phyloP scores from a whole-genome alignment of 1,284 basidiomycete genomes.

The Mycena sp. region DNA sequence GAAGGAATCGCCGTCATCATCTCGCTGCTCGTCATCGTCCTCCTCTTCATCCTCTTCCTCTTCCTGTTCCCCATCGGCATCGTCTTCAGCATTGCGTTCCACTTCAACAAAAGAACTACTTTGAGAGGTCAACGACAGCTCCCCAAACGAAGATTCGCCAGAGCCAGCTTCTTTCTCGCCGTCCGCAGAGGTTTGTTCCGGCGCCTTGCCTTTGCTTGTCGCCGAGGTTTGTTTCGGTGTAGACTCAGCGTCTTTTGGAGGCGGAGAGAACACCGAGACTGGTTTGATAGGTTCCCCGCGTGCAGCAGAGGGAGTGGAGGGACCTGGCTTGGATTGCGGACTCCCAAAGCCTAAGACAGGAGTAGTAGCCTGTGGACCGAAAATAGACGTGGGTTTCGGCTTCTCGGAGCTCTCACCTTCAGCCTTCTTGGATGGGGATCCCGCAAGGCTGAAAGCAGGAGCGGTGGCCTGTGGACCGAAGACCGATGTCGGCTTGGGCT shows the following conservation, averaged over 20 bases:
- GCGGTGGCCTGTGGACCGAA: too few species aligned
- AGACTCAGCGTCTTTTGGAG: conserved; percentile 21
- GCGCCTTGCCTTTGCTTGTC: conserved; percentile 5
- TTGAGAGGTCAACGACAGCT: conserved; percentile 44
- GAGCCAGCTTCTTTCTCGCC: conserved; percentile 19
- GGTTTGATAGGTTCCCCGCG: conserved; percentile 18
- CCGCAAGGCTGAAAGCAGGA: not conserved
- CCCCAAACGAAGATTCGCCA: conserved; percentile 42
- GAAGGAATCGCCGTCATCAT: conserved; percentile 41
- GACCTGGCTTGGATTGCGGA: not conserved
- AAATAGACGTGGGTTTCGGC: conserved; percentile 8
- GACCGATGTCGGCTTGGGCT: not conserved
- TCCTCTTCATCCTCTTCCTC: conserved; percentile 34
- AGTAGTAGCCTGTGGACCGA: too few species aligned
- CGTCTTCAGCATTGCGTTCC: conserved; percentile 17
- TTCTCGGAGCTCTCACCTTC: not conserved
- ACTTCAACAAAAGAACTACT: conserved; percentile 53
- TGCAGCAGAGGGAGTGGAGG: conserved; percentile 16
- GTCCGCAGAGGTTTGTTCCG: conserved; percentile 1
- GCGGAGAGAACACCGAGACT: conserved; percentile 25
- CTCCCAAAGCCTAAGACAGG: not conserved
- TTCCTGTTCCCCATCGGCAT: conserved; percentile 31
- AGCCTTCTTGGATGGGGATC: not conserved
- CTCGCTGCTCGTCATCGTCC: conserved; percentile 41
- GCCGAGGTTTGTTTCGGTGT: not conserved